Evolutionary conservation across 2,329 filamentous ascomycete species (phyloP), one percentile per base, ranked within the genome.

Genomic region (Beauveria sp.): DNA sequence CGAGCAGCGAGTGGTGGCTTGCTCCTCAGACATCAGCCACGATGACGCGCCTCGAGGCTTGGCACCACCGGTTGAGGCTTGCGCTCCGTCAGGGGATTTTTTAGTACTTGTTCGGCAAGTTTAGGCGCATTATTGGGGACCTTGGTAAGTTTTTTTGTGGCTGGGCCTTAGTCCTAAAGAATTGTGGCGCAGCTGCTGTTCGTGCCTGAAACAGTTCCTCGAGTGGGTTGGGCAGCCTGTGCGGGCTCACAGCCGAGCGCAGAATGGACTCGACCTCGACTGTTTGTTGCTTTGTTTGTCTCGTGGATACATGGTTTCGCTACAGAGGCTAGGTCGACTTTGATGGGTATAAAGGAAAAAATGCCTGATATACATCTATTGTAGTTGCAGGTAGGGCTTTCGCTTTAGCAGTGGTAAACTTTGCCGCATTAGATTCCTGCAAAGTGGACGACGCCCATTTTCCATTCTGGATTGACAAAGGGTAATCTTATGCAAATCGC

Each of bases 21-120:
- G 46, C 46, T 58, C 56, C 56, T 52, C 49, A 34, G 47, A 38
- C 46, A 22, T 58, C 57, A 60, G 57, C 57, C 57, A 60, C 57
- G 49, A 60, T 60, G 57, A 60, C 57, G 57, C 57, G 57, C 34
- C 57, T 52, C 56, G 20, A 26, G 10, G 9, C 55, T 50, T 42
- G 55, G 30, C 28, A 40, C 9, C 18, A 16, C 24, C 43, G 20
- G 24, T 30, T 40, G 34, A 20, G 34, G 51, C 8, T 51, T 38
- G 34, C n/a, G 34, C 26, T 24, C 30, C 30, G 40, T 57, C 45
- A 57, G 54, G 56, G 54, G 56, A 50, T 18, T 20, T 9, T 34
- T 49, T n/a, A n/a, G 42, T 40, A 45, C 26, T 4, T 18, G 26
- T 20, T 57, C 26, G n/a, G 28, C 26, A 7, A 9, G 1, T 34